phyloP scores from a whole-genome alignment of 805 yeast species.

The Kazachstania taianensis region DNA sequence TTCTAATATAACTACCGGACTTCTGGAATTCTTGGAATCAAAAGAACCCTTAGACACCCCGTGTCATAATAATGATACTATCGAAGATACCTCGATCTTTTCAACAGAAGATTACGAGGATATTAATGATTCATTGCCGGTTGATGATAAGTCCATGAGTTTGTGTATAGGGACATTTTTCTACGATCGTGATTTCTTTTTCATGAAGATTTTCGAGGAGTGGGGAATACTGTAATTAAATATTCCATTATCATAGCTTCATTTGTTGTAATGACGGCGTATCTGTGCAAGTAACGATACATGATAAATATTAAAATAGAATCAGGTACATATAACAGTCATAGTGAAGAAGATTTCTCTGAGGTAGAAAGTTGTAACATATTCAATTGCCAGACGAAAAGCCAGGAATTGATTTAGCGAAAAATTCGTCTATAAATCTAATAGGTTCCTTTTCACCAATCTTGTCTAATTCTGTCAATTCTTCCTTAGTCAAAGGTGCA shows the following conservation, averaged over 20 bases:
- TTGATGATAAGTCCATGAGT: not conserved
- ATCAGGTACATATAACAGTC: not conserved
- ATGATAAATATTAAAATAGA: not conserved
- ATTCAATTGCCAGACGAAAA: constrained; percentile 7
- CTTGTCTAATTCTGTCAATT: constrained; percentile 30
- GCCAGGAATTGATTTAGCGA: constrained; percentile 23
- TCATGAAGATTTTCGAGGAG: constrained; percentile 3
- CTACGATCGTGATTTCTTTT: constrained; percentile 7
- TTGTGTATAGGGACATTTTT: constrained; percentile 1
- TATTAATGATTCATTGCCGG: too few species aligned
- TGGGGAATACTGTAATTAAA: too few species aligned
- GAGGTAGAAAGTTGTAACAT: not conserved
- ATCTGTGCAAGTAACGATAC: not conserved
- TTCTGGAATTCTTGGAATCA: too few species aligned
- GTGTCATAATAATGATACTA: too few species aligned
- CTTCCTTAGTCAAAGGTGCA: constrained; percentile 34
- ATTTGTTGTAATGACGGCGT: too few species aligned
- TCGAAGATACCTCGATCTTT: constrained; percentile 1
- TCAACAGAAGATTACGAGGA: too few species aligned
- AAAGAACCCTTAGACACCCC: too few species aligned
- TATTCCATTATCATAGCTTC: too few species aligned
- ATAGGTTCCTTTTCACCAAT: constrained; percentile 26
- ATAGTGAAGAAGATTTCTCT: not conserved
- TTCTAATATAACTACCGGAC: too few species aligned
- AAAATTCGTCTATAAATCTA: constrained; percentile 26